A percentile compares a stretch with the other conserved stretches of the same genome.
Evolutionary conservation across 2,329 filamentous ascomycete genomes (phyloP).

Genomic region (Incumbomyces lentus): DNA sequence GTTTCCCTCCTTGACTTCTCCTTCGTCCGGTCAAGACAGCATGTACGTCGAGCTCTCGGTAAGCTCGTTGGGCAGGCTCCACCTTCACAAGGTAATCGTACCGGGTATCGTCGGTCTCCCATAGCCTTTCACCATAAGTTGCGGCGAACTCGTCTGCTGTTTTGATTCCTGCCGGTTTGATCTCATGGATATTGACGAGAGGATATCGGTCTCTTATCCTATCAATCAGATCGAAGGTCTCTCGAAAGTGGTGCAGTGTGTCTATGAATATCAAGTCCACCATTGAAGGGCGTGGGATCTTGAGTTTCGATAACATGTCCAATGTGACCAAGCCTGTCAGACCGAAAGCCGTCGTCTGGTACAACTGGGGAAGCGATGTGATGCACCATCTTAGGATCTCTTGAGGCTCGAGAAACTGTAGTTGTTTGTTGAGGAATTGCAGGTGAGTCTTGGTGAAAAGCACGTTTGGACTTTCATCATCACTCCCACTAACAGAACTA

Average conservation of each 20-base stretch:
- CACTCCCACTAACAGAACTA: slow-evolving; percentile 56
- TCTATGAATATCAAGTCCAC: slow-evolving; percentile 62
- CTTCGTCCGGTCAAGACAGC: slow-evolving; percentile 88
- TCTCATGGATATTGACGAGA: slow-evolving; percentile 71
- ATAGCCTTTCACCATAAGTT: slow-evolving; percentile 71
- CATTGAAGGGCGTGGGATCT: slow-evolving; percentile 38
- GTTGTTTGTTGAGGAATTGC: slow-evolving; percentile 78
- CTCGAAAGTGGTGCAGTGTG: slow-evolving; percentile 71
- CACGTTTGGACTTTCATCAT: slow-evolving; percentile 54
- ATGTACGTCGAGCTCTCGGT: slow-evolving; percentile 73
- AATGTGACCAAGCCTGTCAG: slow-evolving; percentile 71
- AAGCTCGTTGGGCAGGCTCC: slow-evolving; percentile 86
- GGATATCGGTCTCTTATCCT: slow-evolving; percentile 67
- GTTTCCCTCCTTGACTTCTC: slow-evolving; percentile 83
- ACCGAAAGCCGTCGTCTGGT: slow-evolving; percentile 75
- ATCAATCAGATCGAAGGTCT: slow-evolving; percentile 65
- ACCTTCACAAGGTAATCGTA: slow-evolving; percentile 98
- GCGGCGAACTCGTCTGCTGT: slow-evolving; percentile 68
- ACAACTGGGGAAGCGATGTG: slow-evolving; percentile 79
- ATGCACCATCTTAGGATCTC: slow-evolving; percentile 90
- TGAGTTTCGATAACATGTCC: slow-evolving; percentile 52
- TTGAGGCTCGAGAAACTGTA: slow-evolving; percentile 77
- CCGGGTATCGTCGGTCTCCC: slow-evolving; percentile 74
- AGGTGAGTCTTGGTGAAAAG: slow-evolving; percentile 81
- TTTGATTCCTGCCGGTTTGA: slow-evolving; percentile 69